Evolutionary conservation across 2,329 filamentous ascomycete genomes (phyloP).

Genomic region (Penicillium sp.): DNA sequence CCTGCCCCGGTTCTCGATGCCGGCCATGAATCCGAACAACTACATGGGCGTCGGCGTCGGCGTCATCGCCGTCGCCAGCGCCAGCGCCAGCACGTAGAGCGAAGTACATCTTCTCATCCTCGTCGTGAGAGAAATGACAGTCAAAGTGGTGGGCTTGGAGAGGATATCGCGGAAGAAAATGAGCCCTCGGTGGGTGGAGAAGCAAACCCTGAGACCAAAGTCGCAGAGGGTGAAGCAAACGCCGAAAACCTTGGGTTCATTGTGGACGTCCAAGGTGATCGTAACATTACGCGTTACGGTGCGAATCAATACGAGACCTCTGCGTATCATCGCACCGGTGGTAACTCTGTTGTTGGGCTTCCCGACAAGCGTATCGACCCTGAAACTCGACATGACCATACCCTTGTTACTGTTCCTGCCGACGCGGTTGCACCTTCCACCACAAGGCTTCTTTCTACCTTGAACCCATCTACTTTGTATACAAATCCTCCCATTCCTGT

Average conservation of each 20-base stretch:
- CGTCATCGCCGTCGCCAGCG: slow-evolving; percentile 16
- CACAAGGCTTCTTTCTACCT: not conserved
- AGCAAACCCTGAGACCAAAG: not conserved
- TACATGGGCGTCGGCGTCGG: too few relatives aligned
- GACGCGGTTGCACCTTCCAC: not conserved
- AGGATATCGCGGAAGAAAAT: not conserved
- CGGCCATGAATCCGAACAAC: not conserved
- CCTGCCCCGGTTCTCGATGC: slow-evolving; percentile 9
- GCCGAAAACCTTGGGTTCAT: slow-evolving; percentile 44
- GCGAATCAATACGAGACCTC: slow-evolving; percentile 69
- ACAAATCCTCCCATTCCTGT: not conserved
- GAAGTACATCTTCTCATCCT: not conserved
- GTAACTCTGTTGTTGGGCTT: slow-evolving; percentile 67
- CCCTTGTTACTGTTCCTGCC: slow-evolving; percentile 33
- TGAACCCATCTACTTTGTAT: not conserved
- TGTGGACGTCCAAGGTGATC: slow-evolving; percentile 72
- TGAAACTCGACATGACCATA: slow-evolving; percentile 47
- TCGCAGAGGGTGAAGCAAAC: not conserved
- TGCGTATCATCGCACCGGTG: slow-evolving; percentile 64
- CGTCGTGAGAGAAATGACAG: not conserved
- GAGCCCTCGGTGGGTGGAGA: not conserved
- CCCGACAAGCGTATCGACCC: slow-evolving; percentile 62
- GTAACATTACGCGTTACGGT: slow-evolving; percentile 70
- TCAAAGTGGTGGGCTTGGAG: not conserved
- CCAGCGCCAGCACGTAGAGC: not conserved